Percentiles rank a stretch among this genome's conserved stretches.
These are phyloP conservation scores for Yamadazyma phyllophila DNA, from an alignment of 805 yeast genomes.

Conservation along the genomic window DNA sequence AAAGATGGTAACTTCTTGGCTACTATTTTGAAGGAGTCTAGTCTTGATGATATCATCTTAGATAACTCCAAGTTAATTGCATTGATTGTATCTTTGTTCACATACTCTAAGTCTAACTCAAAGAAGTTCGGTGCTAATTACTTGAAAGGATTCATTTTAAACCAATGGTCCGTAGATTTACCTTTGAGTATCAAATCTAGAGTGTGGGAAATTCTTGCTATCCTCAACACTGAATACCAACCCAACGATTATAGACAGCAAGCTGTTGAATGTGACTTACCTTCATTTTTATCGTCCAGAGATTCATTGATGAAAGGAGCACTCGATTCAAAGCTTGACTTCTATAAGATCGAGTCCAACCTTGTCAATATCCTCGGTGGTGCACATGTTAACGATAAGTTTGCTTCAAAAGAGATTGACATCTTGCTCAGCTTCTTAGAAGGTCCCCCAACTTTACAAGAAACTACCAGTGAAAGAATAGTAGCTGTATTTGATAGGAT, in stretches of 20 bases:
- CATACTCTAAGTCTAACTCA: slow-evolving; percentile 39
- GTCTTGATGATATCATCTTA: slow-evolving; percentile 26
- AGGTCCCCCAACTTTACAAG: slow-evolving; percentile 39
- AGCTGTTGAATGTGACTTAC: slow-evolving; percentile 31
- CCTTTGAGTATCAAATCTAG: slow-evolving; percentile 50
- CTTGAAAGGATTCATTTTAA: slow-evolving; percentile 59
- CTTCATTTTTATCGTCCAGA: slow-evolving; percentile 38
- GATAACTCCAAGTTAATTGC: slow-evolving; percentile 25
- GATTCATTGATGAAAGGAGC: slow-evolving; percentile 42
- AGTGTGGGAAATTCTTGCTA: slow-evolving; percentile 29
- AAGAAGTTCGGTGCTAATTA: slow-evolving; percentile 58
- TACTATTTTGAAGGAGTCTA: slow-evolving; percentile 10
- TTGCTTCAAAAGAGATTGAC: slow-evolving; percentile 48
- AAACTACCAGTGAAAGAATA: slow-evolving; percentile 49
- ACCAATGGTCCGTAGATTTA: slow-evolving; percentile 53
- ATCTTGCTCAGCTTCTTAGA: slow-evolving; percentile 54
- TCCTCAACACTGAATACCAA: slow-evolving; percentile 19
- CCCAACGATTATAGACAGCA: slow-evolving; percentile 30
- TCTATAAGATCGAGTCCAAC: slow-evolving; percentile 50
- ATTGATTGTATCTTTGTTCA: slow-evolving; percentile 34
- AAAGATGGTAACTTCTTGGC: slow-evolving; percentile 50
- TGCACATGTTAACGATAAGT: slow-evolving; percentile 48
- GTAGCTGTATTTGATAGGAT: slow-evolving; percentile 55
- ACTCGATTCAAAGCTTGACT: slow-evolving; percentile 45
- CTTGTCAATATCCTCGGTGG: slow-evolving; percentile 60